Conservation (phyloP, 768 basidiomycete genomes). For the Amylocystis lapponica region DNA sequence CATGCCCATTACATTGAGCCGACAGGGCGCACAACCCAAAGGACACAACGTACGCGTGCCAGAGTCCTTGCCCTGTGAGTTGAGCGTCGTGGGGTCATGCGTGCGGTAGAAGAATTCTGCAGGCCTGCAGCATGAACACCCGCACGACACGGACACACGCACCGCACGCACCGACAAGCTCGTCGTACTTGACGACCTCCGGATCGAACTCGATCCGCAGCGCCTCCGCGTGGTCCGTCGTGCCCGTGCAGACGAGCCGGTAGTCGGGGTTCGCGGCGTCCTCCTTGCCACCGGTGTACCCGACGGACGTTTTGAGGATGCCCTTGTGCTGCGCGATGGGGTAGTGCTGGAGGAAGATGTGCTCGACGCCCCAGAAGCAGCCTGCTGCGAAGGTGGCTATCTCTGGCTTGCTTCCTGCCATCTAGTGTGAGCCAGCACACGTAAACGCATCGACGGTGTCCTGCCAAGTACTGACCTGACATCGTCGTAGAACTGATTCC, state of each 20-base stretch:
- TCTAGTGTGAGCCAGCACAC: background rate
- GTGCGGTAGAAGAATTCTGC: constrained; percentile 92
- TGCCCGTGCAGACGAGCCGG: constrained; percentile 68
- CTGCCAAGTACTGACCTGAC: constrained; percentile 9
- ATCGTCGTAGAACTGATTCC: constrained; percentile 8
- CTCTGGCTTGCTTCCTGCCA: constrained; percentile 29
- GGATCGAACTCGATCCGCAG: constrained; percentile 85
- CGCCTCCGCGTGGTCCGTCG: constrained; percentile 87
- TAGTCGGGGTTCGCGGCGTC: constrained; percentile 58
- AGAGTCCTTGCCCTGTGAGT: constrained; percentile 70
- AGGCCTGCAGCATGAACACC: background rate
- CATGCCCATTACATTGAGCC: background rate
- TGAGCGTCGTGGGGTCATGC: constrained; percentile 84
- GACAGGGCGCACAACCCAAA: background rate
- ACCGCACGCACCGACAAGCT: constrained; percentile 70
- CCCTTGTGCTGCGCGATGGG: constrained; percentile 68
- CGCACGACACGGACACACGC: background rate
- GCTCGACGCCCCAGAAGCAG: constrained; percentile 86
- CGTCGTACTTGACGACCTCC: constrained; percentile 65
- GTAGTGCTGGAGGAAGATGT: constrained; percentile 78
- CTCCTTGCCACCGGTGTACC: constrained; percentile 71
- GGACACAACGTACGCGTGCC: constrained; percentile 61
- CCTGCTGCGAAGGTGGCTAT: constrained; percentile 53
- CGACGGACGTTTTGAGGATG: constrained; percentile 68
- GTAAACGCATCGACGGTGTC: background rate